Conservation (phyloP, 192 early-diverging fungal species). For the Backusella morwellensis region DNA sequence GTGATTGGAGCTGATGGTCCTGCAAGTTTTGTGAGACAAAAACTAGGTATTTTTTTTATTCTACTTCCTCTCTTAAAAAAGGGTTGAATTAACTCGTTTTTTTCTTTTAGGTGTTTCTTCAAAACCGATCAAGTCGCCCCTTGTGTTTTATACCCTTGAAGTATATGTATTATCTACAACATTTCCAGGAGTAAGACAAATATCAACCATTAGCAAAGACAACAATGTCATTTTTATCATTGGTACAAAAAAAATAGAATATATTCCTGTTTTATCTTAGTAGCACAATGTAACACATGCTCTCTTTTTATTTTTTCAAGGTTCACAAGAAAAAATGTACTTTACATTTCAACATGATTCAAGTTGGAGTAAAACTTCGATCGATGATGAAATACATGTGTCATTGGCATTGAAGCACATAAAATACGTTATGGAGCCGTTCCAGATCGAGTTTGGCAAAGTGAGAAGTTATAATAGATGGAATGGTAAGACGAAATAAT, state of each 20-base stretch:
- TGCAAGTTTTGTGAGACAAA: constrained; percentile 9
- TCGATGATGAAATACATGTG: constrained; percentile 9
- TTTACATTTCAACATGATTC: constrained; percentile 5
- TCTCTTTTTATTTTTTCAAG: neutral
- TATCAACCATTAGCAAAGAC: constrained; percentile 14
- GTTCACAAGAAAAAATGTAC: constrained; percentile 7
- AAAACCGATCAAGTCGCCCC: neutral
- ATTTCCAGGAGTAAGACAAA: constrained; percentile 11
- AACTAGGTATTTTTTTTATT: constrained; percentile 9
- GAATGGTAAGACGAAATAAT: constrained; percentile 6
- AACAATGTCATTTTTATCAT: constrained; percentile 14
- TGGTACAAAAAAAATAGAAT: constrained; percentile 15
- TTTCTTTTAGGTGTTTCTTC: neutral
- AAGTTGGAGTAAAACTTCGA: constrained; percentile 13
- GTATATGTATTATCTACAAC: constrained; percentile 8
- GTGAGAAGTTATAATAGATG: neutral
- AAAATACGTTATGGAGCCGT: constrained; percentile 13
- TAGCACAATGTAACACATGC: neutral
- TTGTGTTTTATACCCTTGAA: constrained; percentile 19
- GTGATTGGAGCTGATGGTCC: constrained; percentile 14
- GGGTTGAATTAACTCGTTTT: no score
- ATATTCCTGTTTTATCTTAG: neutral
- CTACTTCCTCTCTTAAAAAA: neutral
- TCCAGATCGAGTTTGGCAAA: constrained; percentile 18
- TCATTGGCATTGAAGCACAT: neutral